Conservation (phyloP, 2,329 filamentous ascomycete genomes). For the Aspergillus hortae region DNA sequence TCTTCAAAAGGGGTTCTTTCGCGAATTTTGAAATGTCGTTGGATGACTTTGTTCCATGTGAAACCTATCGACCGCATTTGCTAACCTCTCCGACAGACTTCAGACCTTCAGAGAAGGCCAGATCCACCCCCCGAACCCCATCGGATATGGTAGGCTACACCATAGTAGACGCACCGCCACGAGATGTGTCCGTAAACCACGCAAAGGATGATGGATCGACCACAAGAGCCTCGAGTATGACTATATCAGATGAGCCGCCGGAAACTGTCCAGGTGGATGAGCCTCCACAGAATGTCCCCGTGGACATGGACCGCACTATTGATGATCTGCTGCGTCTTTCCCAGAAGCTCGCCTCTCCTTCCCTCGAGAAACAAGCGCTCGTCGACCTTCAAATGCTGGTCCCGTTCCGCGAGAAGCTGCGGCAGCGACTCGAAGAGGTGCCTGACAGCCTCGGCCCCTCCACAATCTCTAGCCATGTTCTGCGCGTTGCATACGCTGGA, state of each 20-base stretch:
- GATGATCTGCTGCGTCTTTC: slow-evolving; percentile 14
- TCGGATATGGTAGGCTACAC: neutral
- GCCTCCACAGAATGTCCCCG: too few species aligned
- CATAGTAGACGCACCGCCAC: slow-evolving; percentile 4
- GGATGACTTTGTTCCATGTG: slow-evolving; percentile 1
- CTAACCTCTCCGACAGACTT: slow-evolving; percentile 6
- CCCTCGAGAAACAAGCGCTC: slow-evolving; percentile 4
- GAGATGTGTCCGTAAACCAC: neutral
- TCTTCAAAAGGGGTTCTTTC: slow-evolving; percentile 3
- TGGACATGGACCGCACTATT: slow-evolving; percentile 1
- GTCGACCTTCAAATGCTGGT: slow-evolving; percentile 7
- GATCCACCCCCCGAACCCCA: neutral
- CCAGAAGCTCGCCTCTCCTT: neutral
- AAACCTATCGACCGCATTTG: slow-evolving; percentile 1
- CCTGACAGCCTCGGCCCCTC: slow-evolving; percentile 12
- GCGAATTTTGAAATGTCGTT: slow-evolving; percentile 6
- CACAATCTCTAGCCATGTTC: slow-evolving; percentile 8
- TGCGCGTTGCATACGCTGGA: slow-evolving; percentile 12
- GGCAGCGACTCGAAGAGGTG: slow-evolving; percentile 12
- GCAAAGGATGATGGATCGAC: neutral
- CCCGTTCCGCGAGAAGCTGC: slow-evolving; percentile 9
- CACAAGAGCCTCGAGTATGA: neutral
- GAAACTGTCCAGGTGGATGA: too few species aligned
- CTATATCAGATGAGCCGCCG: slow-evolving; percentile 1
- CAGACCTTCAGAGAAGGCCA: slow-evolving; percentile 1